Percentiles rank a stretch among this genome's conserved stretches.
phyloP scores from a whole-genome alignment of 768 basidiomycete genomes.

The Sarcodon sp. region DNA sequence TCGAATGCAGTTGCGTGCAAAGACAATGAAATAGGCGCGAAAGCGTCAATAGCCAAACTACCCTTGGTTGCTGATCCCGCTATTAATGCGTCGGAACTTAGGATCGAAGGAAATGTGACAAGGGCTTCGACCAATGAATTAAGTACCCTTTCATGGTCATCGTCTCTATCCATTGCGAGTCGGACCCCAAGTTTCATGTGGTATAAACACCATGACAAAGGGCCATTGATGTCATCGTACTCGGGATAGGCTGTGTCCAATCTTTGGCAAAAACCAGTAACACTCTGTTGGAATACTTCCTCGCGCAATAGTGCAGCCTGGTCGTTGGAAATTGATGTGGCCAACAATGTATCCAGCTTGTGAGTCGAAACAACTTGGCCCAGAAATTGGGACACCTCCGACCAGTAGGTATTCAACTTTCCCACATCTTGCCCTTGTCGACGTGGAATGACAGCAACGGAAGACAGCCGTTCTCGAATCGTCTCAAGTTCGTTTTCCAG shows the following conservation, averaged over 20 bases:
- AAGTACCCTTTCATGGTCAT: slow-evolving; percentile 4
- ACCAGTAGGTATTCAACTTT: slow-evolving; percentile 56
- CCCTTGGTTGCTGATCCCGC: slow-evolving; percentile 2
- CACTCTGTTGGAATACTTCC: slow-evolving; percentile 50
- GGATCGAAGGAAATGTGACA: slow-evolving; percentile 41
- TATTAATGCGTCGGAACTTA: slow-evolving; percentile 25
- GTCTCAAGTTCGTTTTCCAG: slow-evolving; percentile 25
- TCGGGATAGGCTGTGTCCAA: slow-evolving; percentile 55
- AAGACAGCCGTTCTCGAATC: neutral
- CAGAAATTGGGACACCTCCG: slow-evolving; percentile 67
- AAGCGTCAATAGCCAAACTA: slow-evolving; percentile 17
- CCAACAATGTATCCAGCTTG: slow-evolving; percentile 37
- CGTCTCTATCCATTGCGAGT: slow-evolving; percentile 13
- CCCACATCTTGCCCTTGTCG: slow-evolving; percentile 20
- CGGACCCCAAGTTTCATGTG: slow-evolving; percentile 66
- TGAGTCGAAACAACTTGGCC: slow-evolving; percentile 33
- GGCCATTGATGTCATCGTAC: slow-evolving; percentile 55
- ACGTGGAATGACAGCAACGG: slow-evolving; percentile 4
- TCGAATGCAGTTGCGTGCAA: slow-evolving; percentile 36
- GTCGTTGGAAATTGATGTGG: slow-evolving; percentile 22
- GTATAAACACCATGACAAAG: slow-evolving; percentile 54
- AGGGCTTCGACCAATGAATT: slow-evolving; percentile 19
- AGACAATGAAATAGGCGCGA: slow-evolving; percentile 30
- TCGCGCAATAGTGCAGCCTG: slow-evolving; percentile 15
- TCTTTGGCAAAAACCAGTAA: slow-evolving; percentile 66